These are phyloP conservation scores for Xylaria sp. DNA, from an alignment of 2,329 filamentous ascomycete species.

Conservation along the genomic window DNA sequence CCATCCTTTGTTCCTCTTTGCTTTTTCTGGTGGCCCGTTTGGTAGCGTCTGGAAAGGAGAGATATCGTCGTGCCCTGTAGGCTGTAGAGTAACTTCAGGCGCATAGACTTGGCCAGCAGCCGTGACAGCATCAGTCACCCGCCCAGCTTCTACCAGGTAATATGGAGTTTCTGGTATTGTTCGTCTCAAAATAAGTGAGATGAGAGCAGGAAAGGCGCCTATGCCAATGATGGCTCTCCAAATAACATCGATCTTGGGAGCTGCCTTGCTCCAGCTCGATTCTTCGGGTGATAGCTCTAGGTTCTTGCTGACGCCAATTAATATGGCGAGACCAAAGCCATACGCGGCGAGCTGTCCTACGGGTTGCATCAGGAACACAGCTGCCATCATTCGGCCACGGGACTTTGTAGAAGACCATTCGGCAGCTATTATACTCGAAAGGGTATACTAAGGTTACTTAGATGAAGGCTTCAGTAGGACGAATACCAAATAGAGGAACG, in stretches of 20 bases:
- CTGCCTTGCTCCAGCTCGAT: slow-evolving; percentile 26
- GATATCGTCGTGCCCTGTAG: slow-evolving; percentile 16
- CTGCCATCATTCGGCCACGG: slow-evolving; percentile 74
- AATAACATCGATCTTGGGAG: slow-evolving; percentile 54
- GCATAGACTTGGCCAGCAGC: slow-evolving; percentile 39
- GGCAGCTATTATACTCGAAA: slow-evolving; percentile 74
- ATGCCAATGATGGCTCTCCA: slow-evolving; percentile 62
- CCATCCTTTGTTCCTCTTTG: slow-evolving; percentile 11
- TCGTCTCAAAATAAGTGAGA: slow-evolving; percentile 60
- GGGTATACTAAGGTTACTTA: slow-evolving; percentile 63
- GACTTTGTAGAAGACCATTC: slow-evolving; percentile 73
- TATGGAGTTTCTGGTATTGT: slow-evolving; percentile 61
- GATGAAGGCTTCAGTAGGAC: background rate
- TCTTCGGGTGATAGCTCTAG: slow-evolving; percentile 28
- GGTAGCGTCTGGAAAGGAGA: slow-evolving; percentile 6
- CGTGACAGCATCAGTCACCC: slow-evolving; percentile 44
- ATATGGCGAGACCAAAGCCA: slow-evolving; percentile 60
- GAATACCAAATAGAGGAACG: background rate
- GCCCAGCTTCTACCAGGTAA: slow-evolving; percentile 48
- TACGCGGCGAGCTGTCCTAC: slow-evolving; percentile 74
- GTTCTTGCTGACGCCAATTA: slow-evolving; percentile 33
- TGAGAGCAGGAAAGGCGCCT: slow-evolving; percentile 58
- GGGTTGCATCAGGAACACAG: slow-evolving; percentile 76
- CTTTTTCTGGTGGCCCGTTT: slow-evolving; percentile 13
- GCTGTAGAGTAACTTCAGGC: slow-evolving; percentile 33